Conservation (phyloP, 768 basidiomycete genomes). For the Trametes villosa region DNA sequence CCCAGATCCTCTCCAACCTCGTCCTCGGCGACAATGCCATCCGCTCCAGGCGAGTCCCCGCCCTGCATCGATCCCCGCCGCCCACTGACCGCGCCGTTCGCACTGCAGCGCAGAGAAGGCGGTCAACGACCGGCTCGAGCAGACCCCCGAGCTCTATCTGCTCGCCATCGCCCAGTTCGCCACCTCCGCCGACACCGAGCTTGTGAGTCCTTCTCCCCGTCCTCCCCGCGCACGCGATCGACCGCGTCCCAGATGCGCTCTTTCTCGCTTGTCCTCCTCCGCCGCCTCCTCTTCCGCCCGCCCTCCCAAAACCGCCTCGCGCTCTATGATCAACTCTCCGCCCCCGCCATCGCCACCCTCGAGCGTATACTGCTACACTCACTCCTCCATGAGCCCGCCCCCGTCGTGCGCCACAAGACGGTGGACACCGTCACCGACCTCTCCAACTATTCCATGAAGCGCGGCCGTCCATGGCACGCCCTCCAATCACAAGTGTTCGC, state of each 20-base stretch:
- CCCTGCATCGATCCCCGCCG: neutral
- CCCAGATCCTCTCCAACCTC: constrained; percentile 84
- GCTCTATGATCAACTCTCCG: constrained; percentile 77
- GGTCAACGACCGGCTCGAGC: constrained; percentile 78
- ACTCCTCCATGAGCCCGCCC: constrained; percentile 60
- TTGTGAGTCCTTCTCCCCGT: constrained; percentile 52
- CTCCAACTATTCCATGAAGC: constrained; percentile 72
- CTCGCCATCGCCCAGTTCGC: constrained; percentile 82
- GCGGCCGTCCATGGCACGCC: constrained; percentile 83
- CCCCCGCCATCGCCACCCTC: constrained; percentile 65
- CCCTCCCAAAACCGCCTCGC: constrained; percentile 43
- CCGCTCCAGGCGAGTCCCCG: constrained; percentile 57
- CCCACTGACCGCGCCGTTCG: neutral
- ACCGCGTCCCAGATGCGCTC: constrained; percentile 68
- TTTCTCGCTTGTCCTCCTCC: constrained; percentile 80
- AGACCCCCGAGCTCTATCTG: constrained; percentile 79
- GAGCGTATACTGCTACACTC: constrained; percentile 76
- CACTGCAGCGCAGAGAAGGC: constrained; percentile 74
- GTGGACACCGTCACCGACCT: constrained; percentile 80
- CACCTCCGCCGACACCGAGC: constrained; percentile 75
- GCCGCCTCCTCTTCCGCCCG: constrained; percentile 74
- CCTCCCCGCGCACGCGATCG: neutral
- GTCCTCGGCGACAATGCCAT: constrained; percentile 86
- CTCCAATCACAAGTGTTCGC: constrained; percentile 72
- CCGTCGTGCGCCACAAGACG: constrained; percentile 66